Evolutionary conservation across 352 stramenopile species (phyloP).

Genomic region (Halophytophthora polymorphica): DNA sequence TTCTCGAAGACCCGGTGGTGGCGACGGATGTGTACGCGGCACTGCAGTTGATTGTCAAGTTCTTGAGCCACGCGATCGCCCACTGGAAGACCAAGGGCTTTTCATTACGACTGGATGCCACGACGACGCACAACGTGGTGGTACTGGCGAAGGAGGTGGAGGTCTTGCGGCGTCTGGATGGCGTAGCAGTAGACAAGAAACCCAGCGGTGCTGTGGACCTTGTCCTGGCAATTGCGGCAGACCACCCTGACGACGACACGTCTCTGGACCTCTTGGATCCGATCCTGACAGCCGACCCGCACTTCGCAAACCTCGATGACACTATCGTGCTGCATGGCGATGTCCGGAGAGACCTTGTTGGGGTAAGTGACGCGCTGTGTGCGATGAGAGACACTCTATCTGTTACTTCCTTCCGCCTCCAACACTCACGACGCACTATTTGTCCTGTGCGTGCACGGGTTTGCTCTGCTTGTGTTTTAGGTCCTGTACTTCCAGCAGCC

Average conservation of each 20-base stretch:
- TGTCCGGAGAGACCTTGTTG: conserved; percentile 42
- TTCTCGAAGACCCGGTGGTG: conserved; percentile 17
- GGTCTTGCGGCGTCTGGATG: conserved; percentile 27
- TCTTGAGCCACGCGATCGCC: conserved; percentile 19
- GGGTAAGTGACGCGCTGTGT: conserved; percentile 27
- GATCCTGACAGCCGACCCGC: conserved; percentile 34
- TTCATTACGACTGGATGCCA: conserved; percentile 32
- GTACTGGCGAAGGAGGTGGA: conserved; percentile 46
- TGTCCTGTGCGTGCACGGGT: conserved; percentile 6
- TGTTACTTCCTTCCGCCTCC: background rate
- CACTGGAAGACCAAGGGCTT: conserved; percentile 23
- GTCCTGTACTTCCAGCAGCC: conserved; percentile 65
- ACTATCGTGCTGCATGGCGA: conserved; percentile 20
- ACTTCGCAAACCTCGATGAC: conserved; percentile 27
- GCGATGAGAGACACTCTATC: too few relatives aligned
- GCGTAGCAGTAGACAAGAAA: background rate
- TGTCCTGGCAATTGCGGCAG: conserved; percentile 24
- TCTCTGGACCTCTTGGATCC: conserved; percentile 44
- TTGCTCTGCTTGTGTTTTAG: conserved; percentile 18
- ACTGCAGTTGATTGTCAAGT: conserved; percentile 26
- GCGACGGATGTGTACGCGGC: conserved; percentile 23
- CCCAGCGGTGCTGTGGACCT: conserved; percentile 5
- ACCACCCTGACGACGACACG: conserved; percentile 24
- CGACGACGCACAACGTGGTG: conserved; percentile 38
- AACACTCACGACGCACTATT: background rate